Percentiles rank a stretch among this genome's conserved stretches.
phyloP scores from a whole-genome alignment of 2,329 filamentous ascomycete genomes.

The Diaporthe sp. region DNA sequence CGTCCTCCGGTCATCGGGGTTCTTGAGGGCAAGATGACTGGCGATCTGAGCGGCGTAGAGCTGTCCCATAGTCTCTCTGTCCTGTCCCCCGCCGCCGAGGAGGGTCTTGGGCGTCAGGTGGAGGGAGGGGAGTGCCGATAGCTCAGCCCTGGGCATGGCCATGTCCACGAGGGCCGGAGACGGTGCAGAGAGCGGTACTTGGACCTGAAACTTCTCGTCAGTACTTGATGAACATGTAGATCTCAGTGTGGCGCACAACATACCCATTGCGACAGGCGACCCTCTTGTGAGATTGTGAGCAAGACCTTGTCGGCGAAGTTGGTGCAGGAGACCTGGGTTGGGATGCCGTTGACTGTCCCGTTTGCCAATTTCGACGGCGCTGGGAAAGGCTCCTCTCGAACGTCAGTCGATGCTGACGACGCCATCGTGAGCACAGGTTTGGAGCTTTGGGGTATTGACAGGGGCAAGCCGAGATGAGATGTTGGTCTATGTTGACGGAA shows the following conservation, averaged over 20 bases:
- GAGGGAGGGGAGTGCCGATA: conserved; percentile 77
- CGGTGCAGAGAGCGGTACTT: conserved; percentile 81
- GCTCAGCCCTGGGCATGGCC: conserved; percentile 61
- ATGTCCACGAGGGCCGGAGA: conserved; percentile 76
- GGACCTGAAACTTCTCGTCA: conserved; percentile 67
- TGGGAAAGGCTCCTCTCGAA: conserved; percentile 74
- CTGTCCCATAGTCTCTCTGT: conserved; percentile 87
- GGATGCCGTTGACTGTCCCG: conserved; percentile 75
- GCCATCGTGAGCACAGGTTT: conserved; percentile 43
- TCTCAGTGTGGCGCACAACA: conserved; percentile 45
- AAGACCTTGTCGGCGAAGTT: conserved; percentile 92
- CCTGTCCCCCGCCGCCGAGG: conserved; percentile 84
- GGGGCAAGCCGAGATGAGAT: neutral
- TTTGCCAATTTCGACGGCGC: conserved; percentile 71
- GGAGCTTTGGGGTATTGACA: neutral
- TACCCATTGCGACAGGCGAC: conserved; percentile 93
- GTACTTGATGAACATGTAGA: conserved; percentile 41
- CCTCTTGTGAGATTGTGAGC: conserved; percentile 88
- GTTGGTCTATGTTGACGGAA: neutral
- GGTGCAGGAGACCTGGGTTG: conserved; percentile 80
- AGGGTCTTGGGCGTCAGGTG: conserved; percentile 90
- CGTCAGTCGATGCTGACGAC: conserved; percentile 46
- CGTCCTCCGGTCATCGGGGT: conserved; percentile 74
- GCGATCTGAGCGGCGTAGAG: conserved; percentile 92
- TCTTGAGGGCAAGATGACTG: conserved; percentile 79